Conservation (phyloP, 768 basidiomycete species). For the Psilocybe subaeruginosa region DNA sequence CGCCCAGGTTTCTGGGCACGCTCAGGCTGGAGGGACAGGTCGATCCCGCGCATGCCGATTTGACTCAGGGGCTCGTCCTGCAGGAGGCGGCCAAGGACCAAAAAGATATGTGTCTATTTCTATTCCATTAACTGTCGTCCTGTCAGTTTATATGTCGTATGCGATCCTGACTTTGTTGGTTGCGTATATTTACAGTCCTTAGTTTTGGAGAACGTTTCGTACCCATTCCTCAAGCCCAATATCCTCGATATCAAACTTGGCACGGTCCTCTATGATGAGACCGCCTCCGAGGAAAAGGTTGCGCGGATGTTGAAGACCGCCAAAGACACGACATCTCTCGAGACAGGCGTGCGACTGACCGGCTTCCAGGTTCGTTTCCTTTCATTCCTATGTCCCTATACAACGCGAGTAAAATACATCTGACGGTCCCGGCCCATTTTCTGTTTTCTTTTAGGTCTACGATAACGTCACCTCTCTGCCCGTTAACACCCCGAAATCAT, state of each 20-base stretch:
- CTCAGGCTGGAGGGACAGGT: constrained; percentile 71
- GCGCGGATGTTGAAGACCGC: constrained; percentile 78
- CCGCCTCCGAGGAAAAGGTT: constrained; percentile 70
- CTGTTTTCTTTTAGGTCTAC: constrained; percentile 60
- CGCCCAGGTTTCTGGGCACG: constrained; percentile 81
- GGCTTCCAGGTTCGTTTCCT: constrained; percentile 76
- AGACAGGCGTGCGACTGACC: constrained; percentile 79
- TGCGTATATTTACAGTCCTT: constrained; percentile 56
- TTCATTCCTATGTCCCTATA: not conserved
- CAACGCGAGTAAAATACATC: not conserved
- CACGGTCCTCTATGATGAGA: constrained; percentile 80
- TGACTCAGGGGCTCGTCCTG: constrained; percentile 25
- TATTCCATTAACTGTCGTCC: not conserved
- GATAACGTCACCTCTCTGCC: constrained; percentile 59
- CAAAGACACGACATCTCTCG: constrained; percentile 66
- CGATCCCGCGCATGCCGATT: constrained; percentile 33
- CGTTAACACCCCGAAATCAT: constrained; percentile 69
- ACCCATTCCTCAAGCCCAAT: constrained; percentile 78
- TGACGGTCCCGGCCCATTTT: not conserved
- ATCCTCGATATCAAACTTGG: constrained; percentile 95
- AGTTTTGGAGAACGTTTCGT: constrained; percentile 83
- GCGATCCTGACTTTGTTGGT: constrained; percentile 14
- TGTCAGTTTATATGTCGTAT: not conserved
- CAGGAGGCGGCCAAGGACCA: constrained; percentile 28
- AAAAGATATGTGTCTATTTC: constrained; percentile 47